Conservation (phyloP, 2,329 filamentous ascomycete species). For the Penicillium sp. region DNA sequence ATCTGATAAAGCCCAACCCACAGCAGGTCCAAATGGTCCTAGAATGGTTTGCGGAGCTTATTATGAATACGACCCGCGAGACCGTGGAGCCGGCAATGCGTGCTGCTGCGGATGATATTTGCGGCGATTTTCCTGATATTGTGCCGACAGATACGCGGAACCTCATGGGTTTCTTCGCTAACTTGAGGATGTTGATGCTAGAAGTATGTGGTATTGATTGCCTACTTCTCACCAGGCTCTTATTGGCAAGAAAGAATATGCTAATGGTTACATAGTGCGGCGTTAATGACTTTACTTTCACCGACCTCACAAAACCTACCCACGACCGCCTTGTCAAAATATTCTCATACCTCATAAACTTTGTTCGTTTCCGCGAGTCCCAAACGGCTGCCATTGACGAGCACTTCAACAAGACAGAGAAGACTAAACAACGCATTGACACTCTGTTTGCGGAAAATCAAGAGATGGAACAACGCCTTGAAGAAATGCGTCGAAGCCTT, state of each 20-base stretch:
- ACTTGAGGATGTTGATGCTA: slow-evolving; percentile 75
- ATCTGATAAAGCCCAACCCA: slow-evolving; percentile 92
- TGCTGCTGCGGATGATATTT: slow-evolving; percentile 85
- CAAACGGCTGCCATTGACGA: slow-evolving; percentile 89
- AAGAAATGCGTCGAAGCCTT: slow-evolving; percentile 79
- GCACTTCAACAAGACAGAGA: slow-evolving; percentile 89
- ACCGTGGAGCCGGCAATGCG: slow-evolving; percentile 95
- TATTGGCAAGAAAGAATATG: background rate
- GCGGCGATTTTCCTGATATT: slow-evolving; percentile 81
- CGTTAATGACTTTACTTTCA: slow-evolving; percentile 91
- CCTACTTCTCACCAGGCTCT: background rate
- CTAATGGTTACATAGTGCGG: slow-evolving; percentile 65
- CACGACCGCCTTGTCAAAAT: slow-evolving; percentile 91
- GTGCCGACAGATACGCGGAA: slow-evolving; percentile 87
- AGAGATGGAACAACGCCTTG: slow-evolving; percentile 77
- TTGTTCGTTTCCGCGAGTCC: slow-evolving; percentile 93
- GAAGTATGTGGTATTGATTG: slow-evolving; percentile 52
- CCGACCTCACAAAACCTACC: slow-evolving; percentile 87
- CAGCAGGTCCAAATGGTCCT: slow-evolving; percentile 96
- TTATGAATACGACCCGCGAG: slow-evolving; percentile 92
- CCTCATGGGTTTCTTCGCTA: slow-evolving; percentile 93
- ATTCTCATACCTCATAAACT: slow-evolving; percentile 98
- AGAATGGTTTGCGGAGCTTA: slow-evolving; percentile 93
- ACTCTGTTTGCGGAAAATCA: slow-evolving; percentile 84
- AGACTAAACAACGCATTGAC: slow-evolving; percentile 86